Base-by-base conservation (phyloP, 2,329 filamentous ascomycete species). In the Aspergillus proliferans region DNA sequence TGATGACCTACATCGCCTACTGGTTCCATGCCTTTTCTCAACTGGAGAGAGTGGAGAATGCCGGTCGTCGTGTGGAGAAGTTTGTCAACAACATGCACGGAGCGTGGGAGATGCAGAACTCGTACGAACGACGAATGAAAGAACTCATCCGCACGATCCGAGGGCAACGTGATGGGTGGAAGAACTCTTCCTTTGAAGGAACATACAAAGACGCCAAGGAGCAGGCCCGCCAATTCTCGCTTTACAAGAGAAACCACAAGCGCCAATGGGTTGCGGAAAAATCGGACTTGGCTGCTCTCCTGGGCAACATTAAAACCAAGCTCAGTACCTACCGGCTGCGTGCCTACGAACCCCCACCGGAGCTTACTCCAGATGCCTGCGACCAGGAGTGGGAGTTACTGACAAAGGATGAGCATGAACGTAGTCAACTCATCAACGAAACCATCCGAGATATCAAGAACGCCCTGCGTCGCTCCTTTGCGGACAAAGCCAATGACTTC, bases 1-100 rank as follows among this genome's bases (percentile, higher is more conserved):
- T 98, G 66, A 98, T 98, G 93, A 98, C 93, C 1, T 98, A 98
- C 70, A 98, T 98, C 61, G 93, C 93, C 56, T 98, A 98, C 76
- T 98, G 93, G 93, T 98, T 98, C 79, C 93, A 98, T 67, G 93
- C 93, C 60, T 98, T 98, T 69, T 97, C 92, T 26, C 92, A 97
- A 65, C 94, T 98, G 85, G 93, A 98, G 73, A 87, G 92, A 67
- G 93, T 98, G 7, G 93, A 98, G 71, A 98, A 98, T 66, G 93
- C 93, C 3, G 93, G 93, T 4, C 83, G 93, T 52, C 83, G 93
- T 58, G 93, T 98, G 4, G 93, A 98, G 74, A 98, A 98, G 71
- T 98, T 98, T 64, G 88, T 98, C 60, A 89, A 88, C 66, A 97
- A 93, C 69, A 97, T 98, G 93, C 90, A 96, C 66, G 93, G 93